Evolutionary conservation across 306 rosid species (phyloP).

Genomic region (Hylodesmum podocarpum): DNA sequence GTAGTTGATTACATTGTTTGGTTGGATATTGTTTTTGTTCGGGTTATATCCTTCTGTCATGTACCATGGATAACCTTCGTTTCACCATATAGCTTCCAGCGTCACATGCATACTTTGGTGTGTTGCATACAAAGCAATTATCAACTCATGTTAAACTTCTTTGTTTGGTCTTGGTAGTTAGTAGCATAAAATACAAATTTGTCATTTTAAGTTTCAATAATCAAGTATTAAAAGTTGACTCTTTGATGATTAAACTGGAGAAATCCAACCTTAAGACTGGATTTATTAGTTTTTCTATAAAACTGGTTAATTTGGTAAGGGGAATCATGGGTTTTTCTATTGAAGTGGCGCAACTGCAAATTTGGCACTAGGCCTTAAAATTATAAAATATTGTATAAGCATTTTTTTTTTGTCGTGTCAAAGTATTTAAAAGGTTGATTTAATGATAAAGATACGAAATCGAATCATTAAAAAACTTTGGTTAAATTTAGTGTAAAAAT

Average conservation of each 20-base stretch:
- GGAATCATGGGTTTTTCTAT: neutral
- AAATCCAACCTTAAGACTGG: neutral
- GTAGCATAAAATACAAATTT: neutral
- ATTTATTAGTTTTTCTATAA: neutral
- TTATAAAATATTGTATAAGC: neutral
- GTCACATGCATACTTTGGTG: neutral
- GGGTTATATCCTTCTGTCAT: neutral
- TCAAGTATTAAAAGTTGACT: neutral
- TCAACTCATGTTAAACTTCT: neutral
- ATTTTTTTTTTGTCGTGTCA: neutral
- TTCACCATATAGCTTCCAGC: neutral
- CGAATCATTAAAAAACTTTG: neutral
- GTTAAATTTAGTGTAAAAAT: neutral
- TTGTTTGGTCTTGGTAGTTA: neutral
- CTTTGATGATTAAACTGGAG: neutral
- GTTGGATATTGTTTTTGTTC: conserved; percentile 22
- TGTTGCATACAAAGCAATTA: neutral
- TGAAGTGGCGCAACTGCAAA: neutral
- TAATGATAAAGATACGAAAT: neutral
- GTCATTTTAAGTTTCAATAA: neutral
- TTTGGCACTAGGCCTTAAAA: neutral
- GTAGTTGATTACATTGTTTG: conserved; percentile 9
- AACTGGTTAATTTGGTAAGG: neutral
- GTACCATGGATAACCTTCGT: neutral
- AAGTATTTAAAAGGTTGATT: neutral